Evolutionary conservation across 2,329 filamentous ascomycete species (phyloP).

Genomic region (Fusarium irregulare): DNA sequence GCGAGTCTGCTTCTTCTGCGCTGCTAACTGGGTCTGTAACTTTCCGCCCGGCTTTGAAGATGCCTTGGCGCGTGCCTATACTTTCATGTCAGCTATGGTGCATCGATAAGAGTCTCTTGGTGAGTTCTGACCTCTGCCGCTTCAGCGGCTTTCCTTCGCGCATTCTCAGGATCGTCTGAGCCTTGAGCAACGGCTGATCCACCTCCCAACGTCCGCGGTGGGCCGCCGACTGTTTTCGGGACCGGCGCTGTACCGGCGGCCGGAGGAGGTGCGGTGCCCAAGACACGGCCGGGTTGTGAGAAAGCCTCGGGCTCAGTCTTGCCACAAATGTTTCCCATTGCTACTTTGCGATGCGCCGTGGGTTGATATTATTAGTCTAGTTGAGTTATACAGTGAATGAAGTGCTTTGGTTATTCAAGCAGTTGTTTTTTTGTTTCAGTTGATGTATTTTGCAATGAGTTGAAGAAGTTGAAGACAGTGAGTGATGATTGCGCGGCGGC

Average conservation of each 20-base stretch:
- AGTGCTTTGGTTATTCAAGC: not conserved
- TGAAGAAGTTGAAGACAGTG: constrained; percentile 1
- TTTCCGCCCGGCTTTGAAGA: constrained; percentile 72
- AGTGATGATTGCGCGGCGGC: constrained; percentile 3
- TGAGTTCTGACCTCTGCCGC: constrained; percentile 80
- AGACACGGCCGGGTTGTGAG: constrained; percentile 75
- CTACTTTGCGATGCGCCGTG: not conserved
- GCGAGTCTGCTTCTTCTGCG: constrained; percentile 80
- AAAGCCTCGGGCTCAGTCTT: constrained; percentile 79
- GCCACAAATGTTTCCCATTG: constrained; percentile 90
- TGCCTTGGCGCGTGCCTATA: constrained; percentile 74
- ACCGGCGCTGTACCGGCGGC: constrained; percentile 63
- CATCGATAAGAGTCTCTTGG: not conserved
- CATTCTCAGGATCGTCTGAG: constrained; percentile 62
- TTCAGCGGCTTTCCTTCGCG: constrained; percentile 77
- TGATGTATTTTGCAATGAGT: not conserved
- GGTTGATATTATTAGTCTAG: not conserved
- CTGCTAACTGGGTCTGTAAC: constrained; percentile 75
- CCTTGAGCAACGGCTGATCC: constrained; percentile 45
- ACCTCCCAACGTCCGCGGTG: constrained; percentile 73
- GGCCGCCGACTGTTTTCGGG: constrained; percentile 65
- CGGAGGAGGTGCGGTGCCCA: constrained; percentile 66
- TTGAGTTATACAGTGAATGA: not conserved
- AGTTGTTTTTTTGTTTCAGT: not conserved
- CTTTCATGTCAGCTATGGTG: not conserved